A percentile compares a stretch with the other conserved stretches of the same genome.
phyloP scores from a whole-genome alignment of 352 stramenopile species.

The Phytophthora idaei region DNA sequence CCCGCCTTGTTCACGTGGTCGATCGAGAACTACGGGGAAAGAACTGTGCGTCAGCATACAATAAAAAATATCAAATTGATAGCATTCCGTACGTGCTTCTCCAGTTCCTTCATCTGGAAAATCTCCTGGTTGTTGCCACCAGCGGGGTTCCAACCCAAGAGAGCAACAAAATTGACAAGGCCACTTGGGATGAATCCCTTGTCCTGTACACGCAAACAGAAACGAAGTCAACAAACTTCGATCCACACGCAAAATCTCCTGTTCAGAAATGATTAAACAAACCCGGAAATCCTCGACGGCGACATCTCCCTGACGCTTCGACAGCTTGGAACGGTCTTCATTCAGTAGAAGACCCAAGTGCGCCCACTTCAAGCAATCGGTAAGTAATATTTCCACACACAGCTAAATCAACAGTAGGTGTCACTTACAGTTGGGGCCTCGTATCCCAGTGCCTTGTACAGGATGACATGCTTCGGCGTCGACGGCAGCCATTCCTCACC shows the following conservation, averaged over 20 bases:
- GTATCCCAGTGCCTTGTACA: conserved; percentile 91
- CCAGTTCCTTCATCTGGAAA: conserved; percentile 93
- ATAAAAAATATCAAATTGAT: not conserved
- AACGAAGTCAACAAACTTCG: conserved; percentile 3
- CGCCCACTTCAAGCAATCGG: conserved; percentile 59
- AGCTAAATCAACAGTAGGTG: not conserved
- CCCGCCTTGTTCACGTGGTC: conserved; percentile 90
- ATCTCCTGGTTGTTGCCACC: conserved; percentile 98
- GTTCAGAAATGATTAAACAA: conserved; percentile 14
- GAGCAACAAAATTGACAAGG: conserved; percentile 98
- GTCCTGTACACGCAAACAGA: conserved; percentile 46
- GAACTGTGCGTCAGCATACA: conserved; percentile 1
- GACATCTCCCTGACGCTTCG: conserved; percentile 97
- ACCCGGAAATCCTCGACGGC: conserved; percentile 97
- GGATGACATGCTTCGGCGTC: conserved; percentile 89
- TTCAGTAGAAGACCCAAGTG: conserved; percentile 96
- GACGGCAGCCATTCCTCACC: conserved; percentile 95
- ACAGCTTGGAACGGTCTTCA: conserved; percentile 98
- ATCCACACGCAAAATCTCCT: not conserved
- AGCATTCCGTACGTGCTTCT: conserved; percentile 48
- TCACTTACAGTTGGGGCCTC: conserved; percentile 56
- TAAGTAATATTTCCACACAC: conserved; percentile 11
- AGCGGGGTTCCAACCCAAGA: conserved; percentile 97
- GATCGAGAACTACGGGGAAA: conserved; percentile 81
- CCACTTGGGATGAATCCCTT: conserved; percentile 96